phyloP scores from a whole-genome alignment of 352 stramenopile species.

The Paralagenidium karlingii region DNA sequence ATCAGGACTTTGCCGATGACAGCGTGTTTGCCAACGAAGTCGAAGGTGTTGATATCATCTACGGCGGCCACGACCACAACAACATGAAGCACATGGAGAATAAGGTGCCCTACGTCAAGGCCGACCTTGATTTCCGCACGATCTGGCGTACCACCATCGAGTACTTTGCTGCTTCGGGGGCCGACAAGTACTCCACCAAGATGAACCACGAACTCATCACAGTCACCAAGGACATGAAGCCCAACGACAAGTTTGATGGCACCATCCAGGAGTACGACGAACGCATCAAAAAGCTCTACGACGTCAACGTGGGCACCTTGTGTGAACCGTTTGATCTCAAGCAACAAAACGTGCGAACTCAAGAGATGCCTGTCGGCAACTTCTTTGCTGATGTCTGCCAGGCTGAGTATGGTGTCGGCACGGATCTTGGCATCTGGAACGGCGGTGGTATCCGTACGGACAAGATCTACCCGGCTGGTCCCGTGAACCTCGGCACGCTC shows the following conservation, averaged over 20 bases:
- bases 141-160: slow-evolving; percentile 50
- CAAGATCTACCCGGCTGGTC: slow-evolving; percentile 29
- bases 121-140: slow-evolving; percentile 57
- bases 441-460: slow-evolving; percentile 53
- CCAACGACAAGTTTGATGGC: slow-evolving; percentile 28
- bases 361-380: slow-evolving; percentile 35
- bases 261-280: slow-evolving; percentile 30
- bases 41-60: slow-evolving; percentile 44
- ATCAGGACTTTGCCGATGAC: slow-evolving; percentile 57
- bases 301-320: slow-evolving; percentile 30
- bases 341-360: slow-evolving; percentile 28
- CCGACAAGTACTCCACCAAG: slow-evolving; percentile 14
- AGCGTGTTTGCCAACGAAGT: slow-evolving; percentile 61
- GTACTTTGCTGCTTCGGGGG: slow-evolving; percentile 24
- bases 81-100: slow-evolving; percentile 65
- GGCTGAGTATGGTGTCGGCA: slow-evolving; percentile 32
- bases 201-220: slow-evolving; percentile 40
- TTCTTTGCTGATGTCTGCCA: slow-evolving; percentile 35
- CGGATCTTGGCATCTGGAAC: slow-evolving; percentile 47
- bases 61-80: slow-evolving; percentile 58
- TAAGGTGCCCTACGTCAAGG: slow-evolving; percentile 59
- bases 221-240: slow-evolving; percentile 43
- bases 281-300: slow-evolving; percentile 23
- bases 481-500: slow-evolving; percentile 39
- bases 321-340: slow-evolving; percentile 41